Evolutionary conservation across 805 yeast species (phyloP), one percentile per base, ranked within the genome.

Genomic region (Deakozyma indianensis): DNA sequence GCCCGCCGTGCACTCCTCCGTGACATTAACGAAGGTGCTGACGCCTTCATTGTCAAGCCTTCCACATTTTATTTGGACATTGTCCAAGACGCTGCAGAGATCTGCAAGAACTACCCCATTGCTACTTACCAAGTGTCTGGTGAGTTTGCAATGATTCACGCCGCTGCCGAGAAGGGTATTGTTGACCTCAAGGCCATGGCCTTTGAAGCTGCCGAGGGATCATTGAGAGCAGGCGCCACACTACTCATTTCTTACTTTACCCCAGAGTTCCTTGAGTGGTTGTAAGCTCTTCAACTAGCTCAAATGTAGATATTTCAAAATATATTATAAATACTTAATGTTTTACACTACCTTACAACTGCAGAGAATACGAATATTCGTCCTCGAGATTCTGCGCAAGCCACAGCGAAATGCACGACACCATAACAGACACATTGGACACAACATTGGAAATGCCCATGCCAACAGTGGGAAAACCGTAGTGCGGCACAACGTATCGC

Each of bases 121-220:
- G 86, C 95, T 57, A 88, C 94, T 23, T 92, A 92, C 65, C 98
- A 92, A 63, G 98, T 92, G 22, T 78, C 90, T 60, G 98, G 98
- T 35, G 98, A 92, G 65, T 92, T 75, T 59, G 96, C 97, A 25
- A 92, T 92, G 98, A 65, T 92, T 51, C 95, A 88, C 59, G 98
- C 98, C 4, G 97, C 96, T 45, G 96, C 96, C 24, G 96, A 87
- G 57, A 87, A 87, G 70, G 94, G 94, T 32, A 74, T 88, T 49
- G 83, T 81, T 49, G 96, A 90, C 62, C 73, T 92, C 63, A 81
- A 84, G 64, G 64, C 77, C 47, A 64, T 78, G 71, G 76, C 73
- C 0, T 83, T 83, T 56, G 98, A 92, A 67, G 68, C 92, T 42
- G 95, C 92, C 55, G 72, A 84, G 50, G 96, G 98, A 1, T 80